phyloP scores from a whole-genome alignment of 768 basidiomycete genomes.

The Trametes maxima region DNA sequence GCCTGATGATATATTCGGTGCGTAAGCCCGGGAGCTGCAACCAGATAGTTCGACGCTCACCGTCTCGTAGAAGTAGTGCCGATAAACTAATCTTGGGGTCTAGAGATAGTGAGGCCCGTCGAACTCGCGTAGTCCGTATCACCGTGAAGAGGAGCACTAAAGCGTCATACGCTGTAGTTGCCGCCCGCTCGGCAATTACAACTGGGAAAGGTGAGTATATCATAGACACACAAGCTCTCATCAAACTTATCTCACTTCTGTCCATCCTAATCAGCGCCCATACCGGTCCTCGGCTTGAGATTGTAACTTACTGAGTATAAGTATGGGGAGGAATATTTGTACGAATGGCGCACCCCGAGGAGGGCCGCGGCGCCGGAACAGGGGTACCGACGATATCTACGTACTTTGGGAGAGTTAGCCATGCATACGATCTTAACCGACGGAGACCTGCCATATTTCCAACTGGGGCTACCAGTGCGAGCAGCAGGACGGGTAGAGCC shows the following conservation, averaged over 20 bases:
- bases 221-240: not conserved
- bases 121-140: conserved; percentile 9
- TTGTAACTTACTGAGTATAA: conserved; percentile 19
- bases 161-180: conserved; percentile 17
- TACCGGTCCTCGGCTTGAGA: not conserved
- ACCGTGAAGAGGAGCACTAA: conserved; percentile 21
- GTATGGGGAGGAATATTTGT: not conserved
- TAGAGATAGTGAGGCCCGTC: not conserved
- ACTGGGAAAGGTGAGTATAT: conserved; percentile 1
- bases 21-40: not conserved
- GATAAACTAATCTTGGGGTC: conserved; percentile 1
- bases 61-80: conserved; percentile 20
- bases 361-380: conserved; percentile 20
- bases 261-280: not conserved
- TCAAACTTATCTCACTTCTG: not conserved
- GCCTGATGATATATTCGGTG: not conserved
- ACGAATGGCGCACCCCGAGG: conserved; percentile 21
- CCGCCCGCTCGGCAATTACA: conserved; percentile 17
- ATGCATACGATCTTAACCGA: not conserved
- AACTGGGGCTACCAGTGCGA: conserved; percentile 20
- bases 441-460: conserved; percentile 13
- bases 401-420: not conserved
- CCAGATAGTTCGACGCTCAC: not conserved
- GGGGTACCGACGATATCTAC: conserved; percentile 6
- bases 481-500: conserved; percentile 20